Conservation (phyloP, 2,329 filamentous ascomycete species). For the Elsinoe fawcettii region DNA sequence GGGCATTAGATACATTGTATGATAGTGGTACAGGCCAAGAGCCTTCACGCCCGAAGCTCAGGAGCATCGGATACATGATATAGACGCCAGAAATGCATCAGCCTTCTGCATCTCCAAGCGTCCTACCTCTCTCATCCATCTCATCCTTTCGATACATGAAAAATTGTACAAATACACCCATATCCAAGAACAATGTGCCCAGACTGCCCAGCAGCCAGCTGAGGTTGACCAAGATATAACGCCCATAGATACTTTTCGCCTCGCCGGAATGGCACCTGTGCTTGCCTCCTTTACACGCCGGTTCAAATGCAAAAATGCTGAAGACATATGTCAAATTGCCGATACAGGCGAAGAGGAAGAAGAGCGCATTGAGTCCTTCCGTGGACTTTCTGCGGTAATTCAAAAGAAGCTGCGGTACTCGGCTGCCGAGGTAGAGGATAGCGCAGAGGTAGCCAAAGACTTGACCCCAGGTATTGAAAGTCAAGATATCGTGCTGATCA, state of each 20-base stretch:
- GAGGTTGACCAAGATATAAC: slow-evolving; percentile 81
- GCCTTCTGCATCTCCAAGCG: background rate
- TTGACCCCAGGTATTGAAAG: slow-evolving; percentile 73
- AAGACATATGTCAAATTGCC: slow-evolving; percentile 92
- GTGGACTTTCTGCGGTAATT: slow-evolving; percentile 91
- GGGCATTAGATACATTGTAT: slow-evolving; percentile 5
- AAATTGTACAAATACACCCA: slow-evolving; percentile 84
- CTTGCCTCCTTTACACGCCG: slow-evolving; percentile 48
- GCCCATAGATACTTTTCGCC: slow-evolving; percentile 58
- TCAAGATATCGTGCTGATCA: slow-evolving; percentile 44
- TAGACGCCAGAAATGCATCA: background rate
- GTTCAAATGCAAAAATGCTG: slow-evolving; percentile 84
- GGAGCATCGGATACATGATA: background rate
- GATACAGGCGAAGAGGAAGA: slow-evolving; percentile 93
- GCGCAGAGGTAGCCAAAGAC: slow-evolving; percentile 92
- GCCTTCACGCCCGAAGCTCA: background rate
- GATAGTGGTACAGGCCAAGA: background rate
- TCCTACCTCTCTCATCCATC: slow-evolving; percentile 26
- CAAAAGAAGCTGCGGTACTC: slow-evolving; percentile 81
- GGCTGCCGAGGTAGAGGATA: slow-evolving; percentile 76
- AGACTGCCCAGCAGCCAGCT: slow-evolving; percentile 87
- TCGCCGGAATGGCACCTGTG: slow-evolving; percentile 58
- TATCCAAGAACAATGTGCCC: slow-evolving; percentile 76
- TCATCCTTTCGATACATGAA: slow-evolving; percentile 64
- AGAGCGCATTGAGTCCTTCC: slow-evolving; percentile 85